Percentiles rank a stretch among this genome's conserved stretches.
Conservation (phyloP, 2,329 filamentous ascomycete species). For the Cercospora zeae-maydis region DNA sequence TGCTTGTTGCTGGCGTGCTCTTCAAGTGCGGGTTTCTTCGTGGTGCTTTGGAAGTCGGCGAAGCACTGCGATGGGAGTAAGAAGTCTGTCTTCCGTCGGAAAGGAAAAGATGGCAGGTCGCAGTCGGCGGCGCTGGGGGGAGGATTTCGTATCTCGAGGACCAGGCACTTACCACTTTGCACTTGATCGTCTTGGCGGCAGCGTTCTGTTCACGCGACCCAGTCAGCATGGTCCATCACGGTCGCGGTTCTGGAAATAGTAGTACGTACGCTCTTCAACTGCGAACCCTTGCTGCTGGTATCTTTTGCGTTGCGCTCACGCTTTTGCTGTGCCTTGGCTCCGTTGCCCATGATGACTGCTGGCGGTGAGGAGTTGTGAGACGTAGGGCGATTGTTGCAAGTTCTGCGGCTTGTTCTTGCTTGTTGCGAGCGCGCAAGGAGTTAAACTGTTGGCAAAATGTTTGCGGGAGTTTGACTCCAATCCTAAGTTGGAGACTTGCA, state of each 20-base stretch:
- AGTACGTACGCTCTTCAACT: constrained; percentile 25
- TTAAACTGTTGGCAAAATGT: not conserved
- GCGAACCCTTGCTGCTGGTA: constrained; percentile 46
- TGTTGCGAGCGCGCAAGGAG: not conserved
- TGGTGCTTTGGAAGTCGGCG: constrained; percentile 74
- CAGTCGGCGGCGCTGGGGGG: not conserved
- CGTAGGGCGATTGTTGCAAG: not conserved
- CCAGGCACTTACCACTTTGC: constrained; percentile 47
- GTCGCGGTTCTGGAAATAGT: not conserved
- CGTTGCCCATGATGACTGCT: constrained; percentile 34
- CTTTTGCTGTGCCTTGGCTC: constrained; percentile 67
- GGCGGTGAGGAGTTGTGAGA: not conserved
- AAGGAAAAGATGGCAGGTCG: not conserved
- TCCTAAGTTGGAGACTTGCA: not conserved
- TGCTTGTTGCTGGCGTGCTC: constrained; percentile 75
- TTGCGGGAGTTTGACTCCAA: constrained; percentile 2
- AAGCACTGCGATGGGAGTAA: constrained; percentile 53
- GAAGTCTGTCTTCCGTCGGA: not conserved
- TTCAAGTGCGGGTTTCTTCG: constrained; percentile 65
- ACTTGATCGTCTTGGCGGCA: constrained; percentile 72
- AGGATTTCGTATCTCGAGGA: not conserved
- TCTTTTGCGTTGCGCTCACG: constrained; percentile 65
- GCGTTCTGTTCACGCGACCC: constrained; percentile 55
- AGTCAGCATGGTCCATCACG: not conserved
- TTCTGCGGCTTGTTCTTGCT: not conserved